A percentile compares a stretch with the other conserved stretches of the same genome.
Evolutionary conservation across 2,329 filamentous ascomycete species (phyloP).

Genomic region (Colletotrichum paranaense): DNA sequence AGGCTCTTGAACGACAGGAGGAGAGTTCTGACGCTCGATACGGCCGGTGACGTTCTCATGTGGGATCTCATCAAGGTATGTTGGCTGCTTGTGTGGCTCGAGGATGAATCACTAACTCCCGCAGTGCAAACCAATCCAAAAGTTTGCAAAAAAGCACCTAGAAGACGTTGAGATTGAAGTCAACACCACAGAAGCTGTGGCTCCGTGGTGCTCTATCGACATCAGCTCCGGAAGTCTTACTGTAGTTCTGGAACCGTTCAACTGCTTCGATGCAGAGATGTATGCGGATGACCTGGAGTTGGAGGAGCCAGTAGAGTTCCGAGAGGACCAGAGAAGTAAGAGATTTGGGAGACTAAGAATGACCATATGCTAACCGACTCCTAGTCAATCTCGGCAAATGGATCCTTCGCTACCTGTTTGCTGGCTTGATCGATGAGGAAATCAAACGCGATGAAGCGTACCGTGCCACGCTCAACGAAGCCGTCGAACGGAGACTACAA

Average conservation of each 20-base stretch:
- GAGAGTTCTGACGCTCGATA: conserved; percentile 90
- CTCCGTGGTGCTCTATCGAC: conserved; percentile 96
- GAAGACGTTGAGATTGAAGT: conserved; percentile 90
- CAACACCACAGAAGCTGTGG: conserved; percentile 88
- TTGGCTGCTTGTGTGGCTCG: background rate
- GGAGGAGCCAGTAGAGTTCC: conserved; percentile 80
- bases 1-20: conserved; percentile 90
- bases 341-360: background rate
- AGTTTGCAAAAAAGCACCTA: conserved; percentile 93
- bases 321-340: conserved; percentile 93
- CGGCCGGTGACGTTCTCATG: conserved; percentile 91
- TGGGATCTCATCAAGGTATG: conserved; percentile 91
- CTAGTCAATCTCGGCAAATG: conserved; percentile 95
- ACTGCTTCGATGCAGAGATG: conserved; percentile 97
- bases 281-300: conserved; percentile 91
- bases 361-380: background rate
- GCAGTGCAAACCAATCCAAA: conserved; percentile 86
- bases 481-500: conserved; percentile 67
- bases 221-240: conserved; percentile 92
- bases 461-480: conserved; percentile 75
- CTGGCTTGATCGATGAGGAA: conserved; percentile 89
- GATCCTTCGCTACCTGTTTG: conserved; percentile 93
- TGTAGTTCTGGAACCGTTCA: conserved; percentile 91
- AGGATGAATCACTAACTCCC: conserved; percentile 33
- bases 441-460: conserved; percentile 82